Conservation (phyloP, 202 grass and related monocot genomes). For the Brachypodium distachyon region DNA sequence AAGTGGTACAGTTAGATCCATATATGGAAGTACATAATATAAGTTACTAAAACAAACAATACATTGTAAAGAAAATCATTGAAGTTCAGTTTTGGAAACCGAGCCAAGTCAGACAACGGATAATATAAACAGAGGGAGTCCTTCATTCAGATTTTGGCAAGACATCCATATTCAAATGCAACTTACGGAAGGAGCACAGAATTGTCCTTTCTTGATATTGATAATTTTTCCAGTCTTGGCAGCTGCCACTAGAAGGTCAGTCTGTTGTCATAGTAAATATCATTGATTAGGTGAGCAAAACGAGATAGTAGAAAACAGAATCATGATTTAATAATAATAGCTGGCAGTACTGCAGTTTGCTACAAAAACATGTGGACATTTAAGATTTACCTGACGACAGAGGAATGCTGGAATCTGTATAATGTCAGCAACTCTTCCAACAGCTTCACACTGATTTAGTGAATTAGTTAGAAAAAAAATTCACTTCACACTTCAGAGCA, state of each 20-base stretch:
- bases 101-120: neutral
- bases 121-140: neutral
- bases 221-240: slow-evolving; percentile 96
- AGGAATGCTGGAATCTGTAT: slow-evolving; percentile 99
- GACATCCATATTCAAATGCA: neutral
- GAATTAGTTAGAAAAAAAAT: slow-evolving; percentile 16
- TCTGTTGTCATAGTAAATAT: slow-evolving; percentile 46
- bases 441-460: slow-evolving; percentile 75
- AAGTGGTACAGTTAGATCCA: too few relatives aligned
- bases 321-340: slow-evolving; percentile 6
- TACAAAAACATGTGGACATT: neutral
- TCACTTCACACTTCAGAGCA: neutral
- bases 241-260: slow-evolving; percentile 83
- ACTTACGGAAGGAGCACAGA: slow-evolving; percentile 94
- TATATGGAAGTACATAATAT: neutral
- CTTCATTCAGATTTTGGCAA: neutral
- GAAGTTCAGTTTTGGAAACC: neutral
- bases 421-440: slow-evolving; percentile 91
- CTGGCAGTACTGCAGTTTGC: neutral
- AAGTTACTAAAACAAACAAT: neutral
- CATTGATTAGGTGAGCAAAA: slow-evolving; percentile 20
- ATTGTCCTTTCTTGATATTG: slow-evolving; percentile 99
- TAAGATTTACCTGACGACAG: slow-evolving; percentile 71
- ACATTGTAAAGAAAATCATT: neutral
- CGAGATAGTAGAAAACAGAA: neutral